A percentile compares a stretch with the other conserved stretches of the same genome.
These are phyloP conservation scores for Plasmodium knowlesi DNA, from an alignment of 169 alveolate genomes.

Conservation along the genomic window DNA sequence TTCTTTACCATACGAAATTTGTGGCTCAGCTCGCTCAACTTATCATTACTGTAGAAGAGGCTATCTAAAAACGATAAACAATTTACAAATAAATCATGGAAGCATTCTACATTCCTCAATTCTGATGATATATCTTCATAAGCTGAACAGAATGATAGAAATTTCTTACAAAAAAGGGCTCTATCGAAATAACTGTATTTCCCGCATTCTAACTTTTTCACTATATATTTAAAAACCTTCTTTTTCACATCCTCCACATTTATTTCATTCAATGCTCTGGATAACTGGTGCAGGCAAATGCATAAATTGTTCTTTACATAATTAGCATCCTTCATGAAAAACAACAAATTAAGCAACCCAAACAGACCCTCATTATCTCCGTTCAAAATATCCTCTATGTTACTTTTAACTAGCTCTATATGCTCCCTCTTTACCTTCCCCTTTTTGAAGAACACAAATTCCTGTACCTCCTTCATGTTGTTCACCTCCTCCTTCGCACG, in stretches of 20 bases:
- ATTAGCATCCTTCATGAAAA: conserved; percentile 29
- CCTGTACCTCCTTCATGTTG: conserved; percentile 18
- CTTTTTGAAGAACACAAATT: conserved; percentile 24
- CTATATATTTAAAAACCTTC: conserved; percentile 34
- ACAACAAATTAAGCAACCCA: conserved; percentile 35
- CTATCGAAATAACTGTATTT: conserved; percentile 28
- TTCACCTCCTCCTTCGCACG: background rate
- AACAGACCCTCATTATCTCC: background rate
- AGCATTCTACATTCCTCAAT: background rate
- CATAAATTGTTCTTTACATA: conserved; percentile 45
- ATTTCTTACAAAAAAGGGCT: conserved; percentile 44
- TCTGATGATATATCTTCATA: conserved; percentile 14
- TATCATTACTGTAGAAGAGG: conserved; percentile 66
- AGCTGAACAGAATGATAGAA: conserved; percentile 34
- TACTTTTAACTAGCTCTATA: conserved; percentile 10
- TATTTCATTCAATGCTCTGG: conserved; percentile 8
- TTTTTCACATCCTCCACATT: conserved; percentile 16
- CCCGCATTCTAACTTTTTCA: conserved; percentile 38
- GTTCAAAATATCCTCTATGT: conserved; percentile 5
- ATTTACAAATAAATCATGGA: conserved; percentile 26
- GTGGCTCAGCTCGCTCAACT: background rate
- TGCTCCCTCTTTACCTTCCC: conserved; percentile 22
- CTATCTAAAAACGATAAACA: conserved; percentile 39
- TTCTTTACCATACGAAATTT: conserved; percentile 51
- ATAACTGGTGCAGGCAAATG: conserved; percentile 25